Evolutionary conservation across 441 rosid genomes (phyloP), one percentile per base, ranked within the genome.

Genomic region (Cnidoscolus chayamansa): DNA sequence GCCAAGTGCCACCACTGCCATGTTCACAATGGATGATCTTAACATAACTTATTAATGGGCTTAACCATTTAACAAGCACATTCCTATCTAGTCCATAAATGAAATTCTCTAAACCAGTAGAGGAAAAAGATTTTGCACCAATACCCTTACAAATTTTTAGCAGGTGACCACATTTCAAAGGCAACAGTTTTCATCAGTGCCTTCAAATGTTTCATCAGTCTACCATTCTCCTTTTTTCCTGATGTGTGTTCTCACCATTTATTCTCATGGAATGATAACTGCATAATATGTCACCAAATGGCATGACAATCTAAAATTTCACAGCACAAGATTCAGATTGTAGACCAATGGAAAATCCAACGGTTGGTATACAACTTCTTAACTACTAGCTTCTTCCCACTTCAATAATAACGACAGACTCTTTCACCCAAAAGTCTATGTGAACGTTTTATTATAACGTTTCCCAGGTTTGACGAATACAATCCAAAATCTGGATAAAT

Each of bases 1-100:
- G 43, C 55, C 43, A 63, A 37, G 37, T 1, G 45, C 54, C 17
- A 17, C 51, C 20, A 37, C 20, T 1, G 30, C 54, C 12, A 12
- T 63, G 19, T n/a, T 43, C 30, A 51, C 10, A 30, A 63, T 16
- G 60, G 37, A 17, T 12, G 31, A 54, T 40, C 45, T 72, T 54
- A 64, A 53, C 35, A 59, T 48, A 59, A 20, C 37, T 72, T 72
- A 53, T 63, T 54, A 17, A 40, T 25, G 57, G 15, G 13, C 69
- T 19, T 40, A 25, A 40, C 2, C 30, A 72, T 63, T 54, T 49
- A 62, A 11, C 72, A 45, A 50, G 43, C 19, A 60, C 31, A 59
- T 48, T 3, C 35, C 0, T 13, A 10, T 25, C 13, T 10, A 47
- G 57, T 11, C 49, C 7, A 54, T 4, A 68, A 19, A 50, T 17